Evolutionary conservation across 371 early-diverging fungal species (phyloP), one percentile per base, ranked within the genome.

Genomic region (Syncephalastrum monosporum): DNA sequence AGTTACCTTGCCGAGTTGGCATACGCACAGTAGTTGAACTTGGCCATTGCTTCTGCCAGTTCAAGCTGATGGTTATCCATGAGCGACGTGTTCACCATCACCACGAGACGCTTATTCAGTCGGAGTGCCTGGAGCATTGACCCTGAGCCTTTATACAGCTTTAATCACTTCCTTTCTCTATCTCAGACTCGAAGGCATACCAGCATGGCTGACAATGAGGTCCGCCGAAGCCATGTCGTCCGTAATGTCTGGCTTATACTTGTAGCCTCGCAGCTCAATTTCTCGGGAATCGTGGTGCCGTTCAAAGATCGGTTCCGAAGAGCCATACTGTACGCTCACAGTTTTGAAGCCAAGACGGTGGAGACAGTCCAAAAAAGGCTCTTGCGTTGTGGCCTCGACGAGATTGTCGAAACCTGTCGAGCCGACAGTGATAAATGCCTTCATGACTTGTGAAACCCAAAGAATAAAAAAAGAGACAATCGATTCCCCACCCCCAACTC

Each of bases 1-100:
- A 41, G 4, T 44, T 74, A 82, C 86, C 71, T 66, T 50, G 65
- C 59, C 15, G 48, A 33, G 16, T 68, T 65, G 25, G 72, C 73
- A 53, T 61, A 73, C 17, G 85, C 60, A 21, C 90, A 68, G 60
- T 86, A 83, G 12, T 78, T 78, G 50, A 77, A 60, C 1, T 63
- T 57, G 7, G 79, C 74, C 60, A 96, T 75, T 4, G 84, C 89
- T 7, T 70, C 55, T 3, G 93, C 95, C 47, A 96, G 79, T 65
- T 96, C 94, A 25, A 55, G 42, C 71, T 96, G 97, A 66, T 96
- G 97, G 67, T 94, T 89, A 68, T 93, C 86, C 91, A 91, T 87
- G 29, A 96, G 72, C 25, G 60, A 59, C 8, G 63, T 67, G 63
- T 95, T 96, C 4, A 95, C 92, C 7, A 87, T 88, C 15, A 96